Evolutionary conservation across 805 yeast genomes (phyloP).

Genomic region (Lipomyces yamanashiensis): DNA sequence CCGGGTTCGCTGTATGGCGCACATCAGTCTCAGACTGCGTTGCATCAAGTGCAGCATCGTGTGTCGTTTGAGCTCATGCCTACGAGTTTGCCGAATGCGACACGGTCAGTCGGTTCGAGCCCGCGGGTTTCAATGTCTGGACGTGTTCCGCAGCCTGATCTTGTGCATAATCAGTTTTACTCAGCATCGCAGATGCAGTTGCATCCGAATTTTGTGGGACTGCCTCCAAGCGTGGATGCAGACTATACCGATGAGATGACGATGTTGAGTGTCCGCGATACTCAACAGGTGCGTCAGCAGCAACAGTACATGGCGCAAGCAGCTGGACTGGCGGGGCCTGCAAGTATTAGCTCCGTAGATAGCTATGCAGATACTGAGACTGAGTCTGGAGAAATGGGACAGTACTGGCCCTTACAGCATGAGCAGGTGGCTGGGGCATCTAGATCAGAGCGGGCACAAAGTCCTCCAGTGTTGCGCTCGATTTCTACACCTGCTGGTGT

Average conservation of each 20-base stretch:
- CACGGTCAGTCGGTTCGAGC: conserved; percentile 20
- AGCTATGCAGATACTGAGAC: background rate
- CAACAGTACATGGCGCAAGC: background rate
- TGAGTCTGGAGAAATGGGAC: background rate
- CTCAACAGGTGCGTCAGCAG: background rate
- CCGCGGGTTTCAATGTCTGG: conserved; percentile 7
- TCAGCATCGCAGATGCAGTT: background rate
- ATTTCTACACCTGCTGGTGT: conserved; percentile 13
- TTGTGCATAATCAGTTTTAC: background rate
- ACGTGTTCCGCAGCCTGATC: background rate
- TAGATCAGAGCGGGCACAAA: background rate
- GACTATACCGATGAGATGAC: conserved; percentile 7
- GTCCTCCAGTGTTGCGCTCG: conserved; percentile 7
- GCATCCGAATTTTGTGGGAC: conserved; percentile 1
- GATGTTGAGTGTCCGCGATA: background rate
- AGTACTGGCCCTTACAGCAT: conserved; percentile 21
- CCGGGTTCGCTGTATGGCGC: background rate
- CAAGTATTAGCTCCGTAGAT: background rate
- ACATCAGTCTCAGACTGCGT: background rate
- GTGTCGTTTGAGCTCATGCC: conserved; percentile 11
- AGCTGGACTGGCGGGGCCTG: background rate
- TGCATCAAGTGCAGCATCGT: conserved; percentile 4
- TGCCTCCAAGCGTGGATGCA: conserved; percentile 25
- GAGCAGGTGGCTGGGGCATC: background rate
- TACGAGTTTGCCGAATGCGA: background rate